These are phyloP conservation scores for Scedosporium minutisporum DNA, from an alignment of 2,329 filamentous ascomycete species.

Conservation along the genomic window DNA sequence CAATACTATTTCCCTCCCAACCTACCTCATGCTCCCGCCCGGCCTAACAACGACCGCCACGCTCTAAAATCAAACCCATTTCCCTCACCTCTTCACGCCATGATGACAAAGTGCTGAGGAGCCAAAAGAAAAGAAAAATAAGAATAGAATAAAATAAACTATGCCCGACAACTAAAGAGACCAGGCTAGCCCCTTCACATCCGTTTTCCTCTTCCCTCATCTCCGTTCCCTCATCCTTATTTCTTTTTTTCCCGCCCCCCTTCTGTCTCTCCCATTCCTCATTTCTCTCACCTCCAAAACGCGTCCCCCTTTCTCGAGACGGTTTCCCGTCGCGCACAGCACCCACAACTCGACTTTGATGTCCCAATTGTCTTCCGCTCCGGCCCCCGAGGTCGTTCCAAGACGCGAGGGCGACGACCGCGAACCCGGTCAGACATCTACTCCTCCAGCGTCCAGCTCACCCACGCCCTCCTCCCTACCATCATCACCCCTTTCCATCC, in stretches of 20 bases:
- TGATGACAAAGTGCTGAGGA: background rate
- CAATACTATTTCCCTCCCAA: background rate
- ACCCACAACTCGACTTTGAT: background rate
- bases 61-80: background rate
- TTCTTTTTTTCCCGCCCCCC: background rate
- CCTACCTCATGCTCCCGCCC: background rate
- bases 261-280: background rate
- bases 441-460: conserved; percentile 24
- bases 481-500: conserved; percentile 45
- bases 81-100: background rate
- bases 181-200: background rate
- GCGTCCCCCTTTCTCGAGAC: background rate
- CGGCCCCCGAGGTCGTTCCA: background rate
- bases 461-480: conserved; percentile 30
- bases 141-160: background rate
- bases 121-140: background rate
- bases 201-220: background rate
- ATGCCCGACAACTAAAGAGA: background rate
- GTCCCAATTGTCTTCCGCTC: background rate
- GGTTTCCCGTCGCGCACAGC: background rate
- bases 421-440: conserved; percentile 10
- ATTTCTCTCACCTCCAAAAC: background rate
- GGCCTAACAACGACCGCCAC: background rate
- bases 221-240: no score
- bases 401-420: background rate